phyloP scores from a whole-genome alignment of 768 basidiomycete species.

The Leccinum incarnatum region DNA sequence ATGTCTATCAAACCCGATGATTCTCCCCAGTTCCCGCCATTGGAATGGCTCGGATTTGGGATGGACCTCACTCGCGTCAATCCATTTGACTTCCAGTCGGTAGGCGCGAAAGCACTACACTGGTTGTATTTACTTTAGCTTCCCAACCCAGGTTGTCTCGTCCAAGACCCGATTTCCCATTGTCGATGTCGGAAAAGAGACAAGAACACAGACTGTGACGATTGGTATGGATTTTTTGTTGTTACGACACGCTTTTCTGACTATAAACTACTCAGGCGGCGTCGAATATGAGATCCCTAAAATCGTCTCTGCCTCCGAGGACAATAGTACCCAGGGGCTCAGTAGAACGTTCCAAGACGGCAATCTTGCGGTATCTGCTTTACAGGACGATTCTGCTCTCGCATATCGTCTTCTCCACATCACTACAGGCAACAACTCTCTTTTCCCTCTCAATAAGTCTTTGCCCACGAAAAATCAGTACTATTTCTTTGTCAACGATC shows the following conservation, averaged over 20 bases:
- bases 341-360: conserved; percentile 1
- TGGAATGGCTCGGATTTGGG: conserved; percentile 7
- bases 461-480: conserved; percentile 3
- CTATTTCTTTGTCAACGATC: conserved; percentile 3
- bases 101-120: not conserved
- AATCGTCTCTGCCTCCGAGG: not conserved
- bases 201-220: not conserved
- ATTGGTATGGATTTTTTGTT: not conserved
- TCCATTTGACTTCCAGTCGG: conserved; percentile 2
- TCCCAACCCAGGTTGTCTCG: not conserved
- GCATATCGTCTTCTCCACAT: conserved; percentile 5
- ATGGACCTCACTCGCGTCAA: conserved; percentile 2
- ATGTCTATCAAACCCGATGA: not conserved
- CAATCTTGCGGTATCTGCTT: not conserved
- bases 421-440: conserved; percentile 1
- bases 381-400: not conserved
- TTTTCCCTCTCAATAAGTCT: conserved; percentile 5
- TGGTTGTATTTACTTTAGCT: not conserved
- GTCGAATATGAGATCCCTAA: conserved; percentile 6
- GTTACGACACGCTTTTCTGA: not conserved
- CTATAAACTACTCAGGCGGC: not conserved
- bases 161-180: conserved; percentile 4
- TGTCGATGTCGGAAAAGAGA: conserved; percentile 3
- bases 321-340: not conserved
- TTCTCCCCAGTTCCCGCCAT: conserved; percentile 2